Evolutionary conservation across 1,139 yeast genomes (phyloP), one percentile per base, ranked within the genome.

Genomic region (Petasospora rhodanensis): DNA sequence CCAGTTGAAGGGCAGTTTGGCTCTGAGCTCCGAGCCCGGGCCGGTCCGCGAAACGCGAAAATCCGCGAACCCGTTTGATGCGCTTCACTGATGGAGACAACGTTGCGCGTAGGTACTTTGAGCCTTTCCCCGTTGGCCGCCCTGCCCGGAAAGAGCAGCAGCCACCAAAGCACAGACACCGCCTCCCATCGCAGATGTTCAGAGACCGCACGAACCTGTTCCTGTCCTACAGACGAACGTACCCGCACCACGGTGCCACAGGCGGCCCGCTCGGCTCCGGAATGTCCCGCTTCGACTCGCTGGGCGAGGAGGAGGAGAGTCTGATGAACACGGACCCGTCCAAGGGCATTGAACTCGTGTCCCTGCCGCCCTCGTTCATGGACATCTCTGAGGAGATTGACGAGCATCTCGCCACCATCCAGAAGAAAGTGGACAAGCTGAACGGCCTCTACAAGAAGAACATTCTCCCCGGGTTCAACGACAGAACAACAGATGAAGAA

Each of bases 391-490:
- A 70, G 29, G 86, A 81, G 38, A 73, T 91, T 8, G 95, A 87
- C 54, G 73, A 66, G 20, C 62, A 73, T 38, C 58, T 89, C 26
- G 56, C 14, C 69, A 82, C 35, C 68, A 70, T 37, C 45, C 51
- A 25, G 62, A 77, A 49, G 70, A 79, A 42, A 64, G 67, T 40
- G 42, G 58, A 45, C 29, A 73, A 70, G 39, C 66, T 91, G 48
- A 79, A 77, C 35, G 68, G 72, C 22, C 58, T 86, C 30, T 93
- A 93, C 56, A 80, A 83, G 55, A 82, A 80, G 58, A 82, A 89
- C 46, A 68, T 91, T 18, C 70, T 91, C 29, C 95, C 96, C 3
- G 91, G 91, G 24, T 84, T 87, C 52, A 79, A 73, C 44, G 96
- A 89, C 54, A 71, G 84, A 43, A 70, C 76, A 3, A 67, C 68